phyloP scores from a whole-genome alignment of 2,329 filamentous ascomycete genomes.

The Colletotrichum navitas region DNA sequence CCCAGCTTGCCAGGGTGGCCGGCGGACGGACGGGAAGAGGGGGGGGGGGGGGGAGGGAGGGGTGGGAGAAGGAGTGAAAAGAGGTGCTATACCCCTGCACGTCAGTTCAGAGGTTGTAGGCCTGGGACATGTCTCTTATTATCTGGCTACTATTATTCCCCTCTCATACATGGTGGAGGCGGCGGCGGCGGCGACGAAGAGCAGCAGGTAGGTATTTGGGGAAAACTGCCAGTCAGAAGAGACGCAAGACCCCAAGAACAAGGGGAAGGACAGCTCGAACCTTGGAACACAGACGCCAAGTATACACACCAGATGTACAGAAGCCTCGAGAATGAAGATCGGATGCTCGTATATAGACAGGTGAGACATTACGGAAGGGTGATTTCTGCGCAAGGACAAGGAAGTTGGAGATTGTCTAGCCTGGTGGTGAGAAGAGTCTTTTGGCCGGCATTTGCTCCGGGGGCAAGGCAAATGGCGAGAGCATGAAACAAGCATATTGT shows the following conservation, averaged over 20 bases:
- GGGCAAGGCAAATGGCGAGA: slow-evolving; percentile 22
- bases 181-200: slow-evolving; percentile 26
- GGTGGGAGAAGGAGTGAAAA: slow-evolving; percentile 6
- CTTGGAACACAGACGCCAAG: neutral
- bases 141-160: slow-evolving; percentile 20
- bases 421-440: slow-evolving; percentile 1
- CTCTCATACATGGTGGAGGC: slow-evolving; percentile 36
- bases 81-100: slow-evolving; percentile 32
- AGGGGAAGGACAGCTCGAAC: neutral
- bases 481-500: slow-evolving; percentile 39
- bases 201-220: neutral
- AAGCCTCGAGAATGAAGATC: slow-evolving; percentile 14
- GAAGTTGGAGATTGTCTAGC: neutral
- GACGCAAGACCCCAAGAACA: neutral
- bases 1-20: slow-evolving; percentile 30
- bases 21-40: slow-evolving; percentile 4
- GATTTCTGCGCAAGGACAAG: slow-evolving; percentile 7
- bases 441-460: neutral
- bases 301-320: slow-evolving; percentile 3
- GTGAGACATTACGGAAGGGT: slow-evolving; percentile 37
- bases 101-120: slow-evolving; percentile 25
- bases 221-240: neutral
- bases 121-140: slow-evolving; percentile 26
- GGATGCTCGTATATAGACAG: slow-evolving; percentile 26
- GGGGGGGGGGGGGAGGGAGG: neutral